A percentile compares a stretch with the other conserved stretches of the same genome.
Evolutionary conservation across 768 basidiomycete species (phyloP).

Genomic region (Floccularia luteovirens): DNA sequence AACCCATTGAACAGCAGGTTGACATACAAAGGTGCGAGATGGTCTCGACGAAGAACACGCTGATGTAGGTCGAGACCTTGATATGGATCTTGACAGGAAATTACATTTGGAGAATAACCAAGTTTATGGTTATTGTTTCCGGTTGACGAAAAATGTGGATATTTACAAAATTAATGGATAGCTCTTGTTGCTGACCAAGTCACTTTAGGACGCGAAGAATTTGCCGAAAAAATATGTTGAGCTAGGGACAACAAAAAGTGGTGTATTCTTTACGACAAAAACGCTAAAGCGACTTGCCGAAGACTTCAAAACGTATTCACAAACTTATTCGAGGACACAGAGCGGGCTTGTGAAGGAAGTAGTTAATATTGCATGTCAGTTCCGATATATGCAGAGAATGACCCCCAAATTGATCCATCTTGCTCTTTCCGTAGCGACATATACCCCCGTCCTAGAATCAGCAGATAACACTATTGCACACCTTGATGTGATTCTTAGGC

Average conservation of each 20-base stretch:
- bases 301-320: slow-evolving; percentile 60
- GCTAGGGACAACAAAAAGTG: slow-evolving; percentile 77
- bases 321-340: slow-evolving; percentile 71
- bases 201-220: slow-evolving; percentile 66
- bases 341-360: slow-evolving; percentile 85
- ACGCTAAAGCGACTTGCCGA: slow-evolving; percentile 64
- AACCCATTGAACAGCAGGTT: too few species aligned
- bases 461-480: slow-evolving; percentile 83
- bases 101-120: slow-evolving; percentile 89
- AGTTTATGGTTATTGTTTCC: slow-evolving; percentile 87
- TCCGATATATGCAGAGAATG: neutral
- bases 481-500: slow-evolving; percentile 90
- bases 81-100: slow-evolving; percentile 88
- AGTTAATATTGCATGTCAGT: slow-evolving; percentile 82
- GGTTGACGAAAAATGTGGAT: slow-evolving; percentile 84
- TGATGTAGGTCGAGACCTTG: slow-evolving; percentile 59
- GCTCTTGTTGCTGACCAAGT: neutral
- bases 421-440: slow-evolving; percentile 52
- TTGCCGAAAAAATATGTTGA: slow-evolving; percentile 77
- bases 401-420: neutral
- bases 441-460: slow-evolving; percentile 80
- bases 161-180: neutral
- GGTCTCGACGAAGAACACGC: slow-evolving; percentile 79
- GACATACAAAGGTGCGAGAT: slow-evolving; percentile 74
- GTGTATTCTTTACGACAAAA: slow-evolving; percentile 83